A percentile compares a stretch with the other conserved stretches of the same genome.
These are phyloP conservation scores for Pseudognaphalium luteoalbum DNA, from an alignment of 129 eudicot genomes.

Conservation along the genomic window DNA sequence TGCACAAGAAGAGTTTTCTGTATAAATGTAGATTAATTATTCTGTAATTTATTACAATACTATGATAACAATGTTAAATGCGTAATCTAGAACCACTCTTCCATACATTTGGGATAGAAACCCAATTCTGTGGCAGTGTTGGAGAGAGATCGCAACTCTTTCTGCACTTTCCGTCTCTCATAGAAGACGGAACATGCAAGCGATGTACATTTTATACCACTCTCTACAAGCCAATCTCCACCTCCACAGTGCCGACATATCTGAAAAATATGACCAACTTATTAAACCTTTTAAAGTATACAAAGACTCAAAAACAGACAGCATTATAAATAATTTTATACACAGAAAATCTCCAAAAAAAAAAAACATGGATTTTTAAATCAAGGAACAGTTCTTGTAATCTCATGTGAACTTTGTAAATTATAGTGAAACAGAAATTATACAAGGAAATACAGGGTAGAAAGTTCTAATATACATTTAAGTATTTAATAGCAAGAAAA, in stretches of 20 bases:
- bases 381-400: background rate
- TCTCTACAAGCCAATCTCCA: conserved; percentile 82
- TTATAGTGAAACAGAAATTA: background rate
- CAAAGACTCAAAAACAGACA: background rate
- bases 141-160: conserved; percentile 74
- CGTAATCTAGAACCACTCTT: conserved; percentile 72
- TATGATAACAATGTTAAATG: too few species aligned
- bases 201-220: conserved; percentile 84
- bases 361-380: too few species aligned
- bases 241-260: conserved; percentile 98
- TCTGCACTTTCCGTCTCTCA: conserved; percentile 76
- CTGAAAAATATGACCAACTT: conserved; percentile 34
- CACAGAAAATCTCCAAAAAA: background rate
- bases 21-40: background rate
- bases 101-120: conserved; percentile 78
- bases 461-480: background rate
- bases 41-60: background rate
- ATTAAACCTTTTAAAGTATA: background rate
- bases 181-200: conserved; percentile 87
- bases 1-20: background rate
- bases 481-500: background rate
- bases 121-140: conserved; percentile 53
- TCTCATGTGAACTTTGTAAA: background rate
- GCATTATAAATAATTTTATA: background rate
- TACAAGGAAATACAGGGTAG: background rate